phyloP scores from a whole-genome alignment of 306 rosid species.

The Ammopiptanthus mongolicus region DNA sequence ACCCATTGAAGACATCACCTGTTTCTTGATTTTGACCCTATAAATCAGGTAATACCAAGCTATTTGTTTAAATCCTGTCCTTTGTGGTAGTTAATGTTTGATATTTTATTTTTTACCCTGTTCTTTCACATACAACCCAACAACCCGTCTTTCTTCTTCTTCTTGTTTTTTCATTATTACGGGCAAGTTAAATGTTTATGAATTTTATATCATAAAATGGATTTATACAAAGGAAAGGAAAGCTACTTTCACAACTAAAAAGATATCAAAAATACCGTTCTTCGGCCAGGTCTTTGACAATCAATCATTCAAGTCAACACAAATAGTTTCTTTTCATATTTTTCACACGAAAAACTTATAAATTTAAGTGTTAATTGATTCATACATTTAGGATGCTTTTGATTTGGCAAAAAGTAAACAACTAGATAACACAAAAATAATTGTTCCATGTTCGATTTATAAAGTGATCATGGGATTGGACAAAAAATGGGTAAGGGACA shows the following conservation, averaged over 20 bases:
- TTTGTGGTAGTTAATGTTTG: not conserved
- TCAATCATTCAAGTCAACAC: not conserved
- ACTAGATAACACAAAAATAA: no score
- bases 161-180: not conserved
- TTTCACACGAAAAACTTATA: no score
- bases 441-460: no score
- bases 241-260: not conserved
- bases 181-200: not conserved
- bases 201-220: not conserved
- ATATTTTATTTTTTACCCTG: not conserved
- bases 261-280: not conserved
- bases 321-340: no score
- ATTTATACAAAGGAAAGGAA: not conserved
- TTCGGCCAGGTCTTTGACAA: no score
- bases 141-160: not conserved
- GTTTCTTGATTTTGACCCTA: slow-evolving; percentile 10
- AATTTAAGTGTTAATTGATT: no score
- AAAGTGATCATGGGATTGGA: no score
- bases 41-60: slow-evolving; percentile 6
- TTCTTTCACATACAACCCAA: not conserved
- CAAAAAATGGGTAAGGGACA: no score
- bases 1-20: not conserved
- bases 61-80: slow-evolving; percentile 23
- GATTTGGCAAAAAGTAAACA: no score
- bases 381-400: no score